Percentiles rank a stretch among this genome's conserved stretches.
Conservation (phyloP, 441 rosid genomes). For the Bruguiera hainesii region DNA sequence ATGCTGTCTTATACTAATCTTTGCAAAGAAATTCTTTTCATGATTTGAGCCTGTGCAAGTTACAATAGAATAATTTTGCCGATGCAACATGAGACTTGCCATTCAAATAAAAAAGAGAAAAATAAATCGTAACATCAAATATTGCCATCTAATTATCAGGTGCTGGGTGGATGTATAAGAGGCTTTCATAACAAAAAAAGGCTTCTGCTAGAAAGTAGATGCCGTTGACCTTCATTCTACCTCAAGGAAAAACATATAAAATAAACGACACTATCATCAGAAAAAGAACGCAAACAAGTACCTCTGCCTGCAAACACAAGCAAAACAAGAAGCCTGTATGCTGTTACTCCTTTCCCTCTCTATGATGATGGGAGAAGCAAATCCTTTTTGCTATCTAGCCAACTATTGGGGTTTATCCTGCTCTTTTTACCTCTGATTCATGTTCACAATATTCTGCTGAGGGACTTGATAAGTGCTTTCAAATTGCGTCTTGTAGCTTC, state of each 20-base stretch:
- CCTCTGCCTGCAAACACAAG: constrained; percentile 14
- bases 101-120: no score
- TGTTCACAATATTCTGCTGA: constrained; percentile 74
- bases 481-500: constrained; percentile 77
- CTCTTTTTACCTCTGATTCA: constrained; percentile 3
- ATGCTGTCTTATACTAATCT: neutral
- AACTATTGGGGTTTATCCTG: constrained; percentile 5
- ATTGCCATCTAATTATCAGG: no score
- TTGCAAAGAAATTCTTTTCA: no score
- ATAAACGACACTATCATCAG: constrained; percentile 6
- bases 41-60: no score
- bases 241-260: constrained; percentile 4
- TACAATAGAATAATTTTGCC: no score
- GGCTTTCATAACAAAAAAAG: constrained; percentile 9
- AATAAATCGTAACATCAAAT: no score
- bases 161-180: neutral
- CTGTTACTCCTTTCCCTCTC: constrained; percentile 1
- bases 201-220: neutral
- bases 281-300: constrained; percentile 5
- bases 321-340: constrained; percentile 8
- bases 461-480: constrained; percentile 84
- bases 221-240: neutral
- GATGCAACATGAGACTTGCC: no score
- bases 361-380: constrained; percentile 11
- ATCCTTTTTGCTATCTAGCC: constrained; percentile 12